These are phyloP conservation scores for Sporothrix pseudoabietina DNA, from an alignment of 2,329 filamentous ascomycete species.

Conservation along the genomic window DNA sequence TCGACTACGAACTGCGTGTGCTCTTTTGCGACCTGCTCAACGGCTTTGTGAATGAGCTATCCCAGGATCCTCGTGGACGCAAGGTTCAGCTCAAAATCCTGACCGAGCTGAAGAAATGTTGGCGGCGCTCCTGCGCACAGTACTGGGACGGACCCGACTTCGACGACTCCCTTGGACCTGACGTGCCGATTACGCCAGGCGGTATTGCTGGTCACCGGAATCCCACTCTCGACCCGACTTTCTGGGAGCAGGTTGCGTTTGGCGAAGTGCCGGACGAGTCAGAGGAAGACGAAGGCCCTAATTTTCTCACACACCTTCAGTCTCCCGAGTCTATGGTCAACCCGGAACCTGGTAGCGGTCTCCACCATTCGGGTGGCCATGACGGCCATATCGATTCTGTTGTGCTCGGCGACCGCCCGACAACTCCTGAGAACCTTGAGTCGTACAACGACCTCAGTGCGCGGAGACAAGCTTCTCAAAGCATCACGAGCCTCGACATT, in stretches of 20 bases:
- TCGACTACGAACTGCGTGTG: slow-evolving; percentile 70
- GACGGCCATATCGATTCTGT: slow-evolving; percentile 54
- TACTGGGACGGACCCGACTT: slow-evolving; percentile 83
- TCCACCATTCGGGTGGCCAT: slow-evolving; percentile 44
- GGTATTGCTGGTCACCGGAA: slow-evolving; percentile 67
- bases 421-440: slow-evolving; percentile 49
- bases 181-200: slow-evolving; percentile 72
- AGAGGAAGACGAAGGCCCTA: slow-evolving; percentile 44
- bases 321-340: slow-evolving; percentile 30
- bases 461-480: slow-evolving; percentile 53
- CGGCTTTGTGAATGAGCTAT: slow-evolving; percentile 60
- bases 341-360: slow-evolving; percentile 16
- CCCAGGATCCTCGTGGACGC: slow-evolving; percentile 47
- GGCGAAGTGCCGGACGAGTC: slow-evolving; percentile 51
- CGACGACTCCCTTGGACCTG: slow-evolving; percentile 60
- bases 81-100: slow-evolving; percentile 78
- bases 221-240: slow-evolving; percentile 56
- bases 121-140: slow-evolving; percentile 84
- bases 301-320: slow-evolving; percentile 41
- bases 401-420: slow-evolving; percentile 49
- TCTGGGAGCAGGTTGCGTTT: slow-evolving; percentile 54
- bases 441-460: slow-evolving; percentile 37
- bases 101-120: slow-evolving; percentile 93
- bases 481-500: slow-evolving; percentile 61
- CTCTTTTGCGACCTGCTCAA: slow-evolving; percentile 84